Evolutionary conservation across 371 early-diverging fungal genomes (phyloP), one percentile per base, ranked within the genome.

Genomic region (Synchytrium microbalum): DNA sequence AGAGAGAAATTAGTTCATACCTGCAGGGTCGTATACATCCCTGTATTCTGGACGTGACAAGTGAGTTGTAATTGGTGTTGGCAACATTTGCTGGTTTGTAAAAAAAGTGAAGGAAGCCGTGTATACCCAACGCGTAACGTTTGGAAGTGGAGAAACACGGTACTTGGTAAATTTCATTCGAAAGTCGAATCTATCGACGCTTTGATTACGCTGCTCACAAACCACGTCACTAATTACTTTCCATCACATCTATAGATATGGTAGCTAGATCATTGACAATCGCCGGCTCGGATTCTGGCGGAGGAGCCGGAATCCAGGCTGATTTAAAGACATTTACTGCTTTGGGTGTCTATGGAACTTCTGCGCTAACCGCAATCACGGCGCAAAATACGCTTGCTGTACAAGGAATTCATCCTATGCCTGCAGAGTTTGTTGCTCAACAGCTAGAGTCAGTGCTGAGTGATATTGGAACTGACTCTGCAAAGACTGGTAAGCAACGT

Each of bases 21-120:
- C 89, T 53, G 92, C 89, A n/a, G 95, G 92, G 71, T 92, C 93
- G 71, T 93, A 94, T 8, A 94, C 84, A 54, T 77, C 70, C 64
- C 83, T 92, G 19, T 61, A 24, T 32, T 52, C 24, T 10, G 32
- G 61, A 13, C 25, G 60, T 25, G 46, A 38, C 19, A 38, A 10
- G 46, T 38, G 46, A 19, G 46, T 38, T 38, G 19, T 38, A 19
- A 19, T 38, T 19, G 46, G 46, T 38, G 46, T 38, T 38, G 46
- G 46, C 5, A 10, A 19, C 46, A 38, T 38, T n/a, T n/a, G n/a
- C n/a, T n/a, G n/a, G n/a, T n/a, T n/a, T n/a, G n/a, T n/a, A n/a
- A n/a, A n/a, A n/a, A n/a, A n/a, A n/a, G n/a, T n/a, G n/a, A n/a
- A n/a, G n/a, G n/a, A n/a, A n/a, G n/a, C n/a, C n/a, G n/a, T n/a